Conservation (phyloP, 2,329 filamentous ascomycete genomes). For the Grosmannia serpens region DNA sequence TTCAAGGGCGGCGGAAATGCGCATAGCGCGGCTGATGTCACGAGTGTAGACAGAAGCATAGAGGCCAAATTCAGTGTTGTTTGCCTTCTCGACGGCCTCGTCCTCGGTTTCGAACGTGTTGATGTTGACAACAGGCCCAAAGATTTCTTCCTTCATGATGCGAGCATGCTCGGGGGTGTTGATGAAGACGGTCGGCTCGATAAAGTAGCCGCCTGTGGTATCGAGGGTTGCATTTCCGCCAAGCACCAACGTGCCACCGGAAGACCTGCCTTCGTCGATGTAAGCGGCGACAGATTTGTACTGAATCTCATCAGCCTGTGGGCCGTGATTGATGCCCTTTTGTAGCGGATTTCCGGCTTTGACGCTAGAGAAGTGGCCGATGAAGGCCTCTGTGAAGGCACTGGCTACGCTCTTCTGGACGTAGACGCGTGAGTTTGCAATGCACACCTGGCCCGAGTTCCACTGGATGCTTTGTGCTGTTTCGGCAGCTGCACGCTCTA, state of each 20-base stretch:
- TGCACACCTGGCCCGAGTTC: slow-evolving; percentile 37
- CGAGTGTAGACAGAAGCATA: slow-evolving; percentile 39
- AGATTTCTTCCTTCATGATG: slow-evolving; percentile 40
- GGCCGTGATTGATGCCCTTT: slow-evolving; percentile 25
- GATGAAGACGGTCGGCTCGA: slow-evolving; percentile 28
- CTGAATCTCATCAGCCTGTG: slow-evolving; percentile 31
- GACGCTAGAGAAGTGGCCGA: slow-evolving; percentile 26
- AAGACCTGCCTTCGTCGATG: slow-evolving; percentile 21
- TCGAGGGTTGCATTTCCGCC: slow-evolving; percentile 15
- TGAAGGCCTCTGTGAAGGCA: slow-evolving; percentile 26
- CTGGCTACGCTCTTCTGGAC: slow-evolving; percentile 27
- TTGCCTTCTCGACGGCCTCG: slow-evolving; percentile 35
- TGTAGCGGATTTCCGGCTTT: slow-evolving; percentile 24
- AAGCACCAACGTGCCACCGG: slow-evolving; percentile 17
- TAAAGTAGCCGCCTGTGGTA: slow-evolving; percentile 20
- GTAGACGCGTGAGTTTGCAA: slow-evolving; percentile 35
- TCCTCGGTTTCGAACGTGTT: slow-evolving; percentile 38
- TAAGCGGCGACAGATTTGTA: slow-evolving; percentile 27
- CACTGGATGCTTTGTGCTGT: slow-evolving; percentile 21
- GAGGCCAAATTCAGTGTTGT: slow-evolving; percentile 42
- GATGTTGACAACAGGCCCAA: slow-evolving; percentile 41
- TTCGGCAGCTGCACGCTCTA: slow-evolving; percentile 46
- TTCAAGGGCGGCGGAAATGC: slow-evolving; percentile 34
- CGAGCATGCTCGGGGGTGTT: slow-evolving; percentile 22
- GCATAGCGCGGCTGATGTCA: slow-evolving; percentile 27